Evolutionary conservation across 768 basidiomycete species (phyloP), one percentile per base, ranked within the genome.

Genomic region (Mycena latifolia): DNA sequence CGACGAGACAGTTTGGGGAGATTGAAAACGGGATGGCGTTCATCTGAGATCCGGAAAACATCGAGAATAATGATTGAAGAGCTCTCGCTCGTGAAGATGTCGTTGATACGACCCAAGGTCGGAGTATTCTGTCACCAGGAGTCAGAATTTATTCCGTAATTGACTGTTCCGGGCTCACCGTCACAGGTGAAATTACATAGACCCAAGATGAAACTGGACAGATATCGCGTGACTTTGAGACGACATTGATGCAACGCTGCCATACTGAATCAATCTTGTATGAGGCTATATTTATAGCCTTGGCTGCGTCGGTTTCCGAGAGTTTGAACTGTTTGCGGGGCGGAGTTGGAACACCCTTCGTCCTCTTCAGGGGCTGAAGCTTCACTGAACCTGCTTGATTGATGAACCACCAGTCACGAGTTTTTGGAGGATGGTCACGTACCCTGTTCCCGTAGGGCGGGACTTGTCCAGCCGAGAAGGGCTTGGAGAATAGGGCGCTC

Each of bases 401-500:
- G 22, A 22, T 22, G 2, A 18, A 6, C 5, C 15, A 12, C 31
- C 28, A 1, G 45, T 31, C 46, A 55, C 22, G 18, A 12, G 37
- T 20, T 20, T 4, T 6, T 14, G 24, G n/a, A n/a, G n/a, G n/a
- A n/a, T n/a, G n/a, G n/a, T n/a, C n/a, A n/a, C n/a, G n/a, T n/a
- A 57, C 55, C 55, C 47, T 57, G 55, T 18, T 31, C 20, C 2
- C 46, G 29, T 35, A 9, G 20, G 8, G 31, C 47, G 1, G 55
- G 55, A 14, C 20, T 22, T 17, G 55, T 57, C 55, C 55, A 57
- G 28, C 55, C 55, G 25, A 57, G 55, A 18, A 57, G 55, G 15
- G 55, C 25, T 47, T 57, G 55, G 17, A 57, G 55, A 6, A 57
- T 57, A 0, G 55, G 55, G 1, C 28, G 27, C 14, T 45, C 25